Evolutionary conservation across 352 stramenopile genomes (phyloP), one percentile per base, ranked within the genome.

Genomic region (Aphanomyces astaci): DNA sequence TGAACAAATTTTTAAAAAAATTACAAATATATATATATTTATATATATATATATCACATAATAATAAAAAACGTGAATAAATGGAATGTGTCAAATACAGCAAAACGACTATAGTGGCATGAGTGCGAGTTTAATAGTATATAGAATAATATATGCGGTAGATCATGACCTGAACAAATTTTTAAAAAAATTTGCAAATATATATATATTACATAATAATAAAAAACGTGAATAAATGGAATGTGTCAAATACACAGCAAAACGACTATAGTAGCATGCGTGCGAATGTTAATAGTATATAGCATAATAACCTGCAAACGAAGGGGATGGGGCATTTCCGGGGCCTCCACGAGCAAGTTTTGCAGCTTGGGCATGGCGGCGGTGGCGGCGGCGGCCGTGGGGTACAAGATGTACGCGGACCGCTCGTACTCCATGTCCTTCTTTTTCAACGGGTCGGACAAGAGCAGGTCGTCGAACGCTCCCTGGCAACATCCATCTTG

Each of bases 371-470:
- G 76, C 32, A 94, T 79, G 40, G 86, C 86, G 22, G 92, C 86
- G 9, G 75, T 77, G 1, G 86, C 84, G 13, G 81, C 77, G n/a
- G 79, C 79, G 7, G 84, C 64, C 33, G 71, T 88, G 33, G 91
- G 82, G 75, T 91, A 94, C 52, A 94, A 80, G 62, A 94, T 89
- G 77, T 92, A 94, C 39, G 81, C 86, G 0, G 84, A 90, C 45
- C 86, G 82, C 53, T 94, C 86, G 67, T 92, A 94, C 64, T 94
- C 86, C 63, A 89, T 88, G 27, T 84, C 78, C 60, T 79, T 90
- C 82, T 94, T 94, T 75, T 94, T 94, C 28, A 87, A 78, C 3
- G 86, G 86, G 64, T 94, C 86, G 27, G 86, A 92, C 52, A 94
- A 57, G 60, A 90, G 88, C 54, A 94, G 73, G 43, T 90, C 78